Evolutionary conservation across 1,284 basidiomycete genomes (phyloP), one percentile per base, ranked within the genome.

Genomic region (Tremellales sp.): DNA sequence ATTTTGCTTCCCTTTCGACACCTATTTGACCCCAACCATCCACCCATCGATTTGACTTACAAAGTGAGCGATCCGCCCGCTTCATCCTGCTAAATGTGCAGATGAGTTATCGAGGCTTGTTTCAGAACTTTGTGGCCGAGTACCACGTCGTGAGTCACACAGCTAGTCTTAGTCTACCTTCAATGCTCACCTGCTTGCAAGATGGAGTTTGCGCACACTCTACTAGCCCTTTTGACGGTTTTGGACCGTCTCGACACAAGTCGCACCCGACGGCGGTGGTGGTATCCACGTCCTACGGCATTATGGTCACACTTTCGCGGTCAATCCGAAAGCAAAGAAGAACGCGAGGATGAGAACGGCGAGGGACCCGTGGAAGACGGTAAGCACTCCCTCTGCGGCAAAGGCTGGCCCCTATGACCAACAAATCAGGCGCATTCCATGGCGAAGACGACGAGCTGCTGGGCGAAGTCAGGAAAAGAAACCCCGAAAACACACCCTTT

Each of bases 121-220:
- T 74, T 80, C 84, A 57, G 79, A 83, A 40, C 78, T 89, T 77
- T 77, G 79, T 87, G 21, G 89, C 87, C 63, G 85, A 89, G 58
- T 85, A 83, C 60, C 80, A 85, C 60, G 60, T 87, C 29, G 61
- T 59, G 24, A 48, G 56, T 45, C 23, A 7, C 3, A 13, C 22
- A 10, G 12, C 2, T 36, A 13, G 8, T 8, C n/a, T n/a, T n/a
- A n/a, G n/a, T n/a, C n/a, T n/a, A n/a, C n/a, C n/a, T n/a, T n/a
- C n/a, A n/a, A n/a, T n/a, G n/a, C n/a, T n/a, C 21, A 21, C n/a
- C 19, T 29, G 43, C 27, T 35, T 15, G 33, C 19, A 11, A 64
- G 54, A 79, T 82, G 51, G 78, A 80, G 45, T 81, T 84, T 58
- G 64, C 77, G 2, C 68, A 65, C 12, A 73, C 78, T 8, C 59